These are phyloP conservation scores for Alternaria alternata DNA, from an alignment of 2,329 filamentous ascomycete species.

Conservation along the genomic window DNA sequence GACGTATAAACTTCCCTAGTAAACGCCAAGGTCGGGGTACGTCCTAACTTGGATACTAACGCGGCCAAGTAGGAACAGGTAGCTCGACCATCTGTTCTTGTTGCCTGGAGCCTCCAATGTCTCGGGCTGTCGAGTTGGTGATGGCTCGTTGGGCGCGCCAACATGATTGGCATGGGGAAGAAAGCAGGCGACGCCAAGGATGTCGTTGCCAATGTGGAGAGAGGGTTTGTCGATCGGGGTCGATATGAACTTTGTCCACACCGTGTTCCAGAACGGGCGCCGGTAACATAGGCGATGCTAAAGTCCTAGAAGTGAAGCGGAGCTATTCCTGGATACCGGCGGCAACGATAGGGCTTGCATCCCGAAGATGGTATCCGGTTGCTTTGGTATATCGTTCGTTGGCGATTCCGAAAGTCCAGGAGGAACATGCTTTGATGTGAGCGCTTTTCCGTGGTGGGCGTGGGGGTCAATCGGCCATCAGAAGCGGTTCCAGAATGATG, in stretches of 20 bases:
- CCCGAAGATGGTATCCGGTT: not conserved
- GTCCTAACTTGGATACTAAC: too few species aligned
- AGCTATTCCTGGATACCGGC: not conserved
- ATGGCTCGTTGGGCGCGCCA: not conserved
- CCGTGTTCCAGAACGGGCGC: not conserved
- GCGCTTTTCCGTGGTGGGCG: not conserved
- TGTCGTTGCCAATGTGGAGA: not conserved
- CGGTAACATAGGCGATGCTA: not conserved
- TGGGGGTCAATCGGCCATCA: not conserved
- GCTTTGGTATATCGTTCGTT: not conserved
- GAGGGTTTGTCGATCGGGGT: not conserved
- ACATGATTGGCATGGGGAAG: not conserved
- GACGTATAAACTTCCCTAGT: not conserved
- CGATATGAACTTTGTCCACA: not conserved
- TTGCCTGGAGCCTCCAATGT: too few species aligned
- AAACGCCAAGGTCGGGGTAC: too few species aligned
- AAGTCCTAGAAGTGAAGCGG: not conserved
- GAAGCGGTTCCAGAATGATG: not conserved
- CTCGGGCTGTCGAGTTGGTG: too few species aligned
- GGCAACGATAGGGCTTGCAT: not conserved
- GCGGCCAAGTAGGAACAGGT: too few species aligned
- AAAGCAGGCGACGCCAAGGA: not conserved
- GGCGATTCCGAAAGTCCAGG: not conserved
- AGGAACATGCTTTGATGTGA: not conserved
- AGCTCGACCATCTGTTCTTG: too few species aligned